Base-by-base conservation (phyloP, 305 asterid species). In the Fraxinus albicans region DNA sequence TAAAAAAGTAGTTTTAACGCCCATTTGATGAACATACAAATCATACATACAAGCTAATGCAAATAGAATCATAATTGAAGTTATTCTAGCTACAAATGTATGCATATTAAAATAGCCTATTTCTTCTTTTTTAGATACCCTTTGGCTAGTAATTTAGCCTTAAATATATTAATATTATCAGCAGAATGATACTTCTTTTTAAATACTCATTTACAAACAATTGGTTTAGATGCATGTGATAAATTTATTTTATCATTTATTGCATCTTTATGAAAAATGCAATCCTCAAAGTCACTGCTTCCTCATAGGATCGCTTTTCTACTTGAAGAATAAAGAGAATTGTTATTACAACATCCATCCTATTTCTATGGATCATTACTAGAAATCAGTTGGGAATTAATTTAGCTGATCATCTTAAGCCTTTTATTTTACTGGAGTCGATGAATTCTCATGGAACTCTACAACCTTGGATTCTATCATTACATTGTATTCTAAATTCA, bases 121-220 rank as follows among this genome's bases (percentile, higher is more conserved):
- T 47, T 17, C 17, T 47, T 8, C 76, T 65, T 69, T 82, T 17
- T 31, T 31, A 0, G 50, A 6, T 42, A 77, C 10, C 77, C 38
- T 8, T 83, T 83, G 17, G n/a, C 55, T 1, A 73, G 63, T 33
- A 83, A 29, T 34, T 67, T 47, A 0, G 13, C 50, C 15, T 83
- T 77, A 23, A 83, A 77, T 9, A 15, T 47, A 13, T 42, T 21
- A 35, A 75, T 4, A 5, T n/a, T 12, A 35, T 35, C 21, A 73
- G 13, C 47, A 34, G 3, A 29, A 27, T 44, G 29, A 19, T 77
- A 77, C 47, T 82, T 83, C 6, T 40, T 69, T 21, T 8, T 12
- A 36, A 15, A 38, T 2, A 82, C 73, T 77, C 76, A 53, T 65
- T 70, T 82, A 70, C 47, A 77, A 13, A 47, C 25, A 27, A 40